Evolutionary conservation across 768 basidiomycete species (phyloP).

Genomic region (Tricholoma sp.): DNA sequence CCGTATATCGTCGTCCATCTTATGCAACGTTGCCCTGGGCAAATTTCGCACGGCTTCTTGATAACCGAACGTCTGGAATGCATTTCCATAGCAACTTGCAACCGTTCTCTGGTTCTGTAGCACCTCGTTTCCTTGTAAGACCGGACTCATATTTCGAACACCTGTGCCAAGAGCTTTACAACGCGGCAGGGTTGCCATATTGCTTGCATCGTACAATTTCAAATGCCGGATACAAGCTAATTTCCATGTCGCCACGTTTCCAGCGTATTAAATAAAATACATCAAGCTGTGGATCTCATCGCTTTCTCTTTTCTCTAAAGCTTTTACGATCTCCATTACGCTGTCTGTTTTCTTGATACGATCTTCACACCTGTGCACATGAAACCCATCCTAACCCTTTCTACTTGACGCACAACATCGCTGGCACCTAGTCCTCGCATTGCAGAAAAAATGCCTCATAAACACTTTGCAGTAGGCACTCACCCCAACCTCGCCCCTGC

Average conservation of each 20-base stretch:
- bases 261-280: not conserved
- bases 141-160: not conserved
- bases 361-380: not conserved
- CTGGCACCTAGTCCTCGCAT: not conserved
- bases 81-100: not conserved
- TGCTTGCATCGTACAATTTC: not conserved
- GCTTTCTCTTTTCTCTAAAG: not conserved
- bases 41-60: not conserved
- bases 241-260: not conserved
- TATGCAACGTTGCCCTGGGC: not conserved
- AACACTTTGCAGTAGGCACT: not conserved
- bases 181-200: not conserved
- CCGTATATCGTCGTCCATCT: not conserved
- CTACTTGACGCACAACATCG: conserved; percentile 1
- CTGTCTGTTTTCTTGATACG: not conserved
- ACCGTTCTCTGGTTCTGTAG: not conserved
- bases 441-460: not conserved
- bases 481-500: not conserved
- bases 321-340: not conserved
- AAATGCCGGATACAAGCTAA: not conserved
- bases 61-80: not conserved
- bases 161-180: not conserved
- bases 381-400: not conserved
- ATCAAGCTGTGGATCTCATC: not conserved
- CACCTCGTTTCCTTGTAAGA: not conserved